Evolutionary conservation across 352 stramenopile genomes (phyloP).

Genomic region (Phytopythium kandeliae): DNA sequence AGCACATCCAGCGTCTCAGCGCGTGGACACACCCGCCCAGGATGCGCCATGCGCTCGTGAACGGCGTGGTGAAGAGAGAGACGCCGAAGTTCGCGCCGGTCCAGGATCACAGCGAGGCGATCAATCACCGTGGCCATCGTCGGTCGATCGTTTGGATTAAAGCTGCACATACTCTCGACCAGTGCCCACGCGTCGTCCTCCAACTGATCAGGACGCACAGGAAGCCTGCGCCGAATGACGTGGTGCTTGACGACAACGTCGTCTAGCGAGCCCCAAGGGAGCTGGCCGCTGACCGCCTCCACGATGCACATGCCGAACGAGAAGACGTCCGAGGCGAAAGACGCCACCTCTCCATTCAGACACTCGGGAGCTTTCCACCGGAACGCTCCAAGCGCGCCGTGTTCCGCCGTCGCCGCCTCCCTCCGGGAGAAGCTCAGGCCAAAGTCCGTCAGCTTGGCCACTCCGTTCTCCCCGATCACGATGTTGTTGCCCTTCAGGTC

Average conservation of each 20-base stretch:
- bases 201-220: not conserved
- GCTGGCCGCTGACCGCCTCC: not conserved
- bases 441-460: conserved; percentile 25
- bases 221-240: not conserved
- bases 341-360: no score
- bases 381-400: not conserved
- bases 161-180: not conserved
- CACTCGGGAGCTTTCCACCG: no score
- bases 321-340: no score
- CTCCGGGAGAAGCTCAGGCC: conserved; percentile 9
- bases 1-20: not conserved
- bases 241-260: not conserved
- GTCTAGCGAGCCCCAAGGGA: not conserved
- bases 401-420: not conserved
- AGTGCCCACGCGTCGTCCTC: not conserved
- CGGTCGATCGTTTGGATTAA: not conserved
- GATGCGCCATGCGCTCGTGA: not conserved
- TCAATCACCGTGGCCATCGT: not conserved
- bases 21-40: not conserved
- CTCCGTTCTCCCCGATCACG: not conserved
- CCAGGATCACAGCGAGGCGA: not conserved
- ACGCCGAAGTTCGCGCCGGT: not conserved
- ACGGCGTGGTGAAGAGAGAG: not conserved
- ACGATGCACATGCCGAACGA: no score
- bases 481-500: no score